phyloP scores from a whole-genome alignment of 2,329 filamentous ascomycete genomes.

The Penicillium sp. region DNA sequence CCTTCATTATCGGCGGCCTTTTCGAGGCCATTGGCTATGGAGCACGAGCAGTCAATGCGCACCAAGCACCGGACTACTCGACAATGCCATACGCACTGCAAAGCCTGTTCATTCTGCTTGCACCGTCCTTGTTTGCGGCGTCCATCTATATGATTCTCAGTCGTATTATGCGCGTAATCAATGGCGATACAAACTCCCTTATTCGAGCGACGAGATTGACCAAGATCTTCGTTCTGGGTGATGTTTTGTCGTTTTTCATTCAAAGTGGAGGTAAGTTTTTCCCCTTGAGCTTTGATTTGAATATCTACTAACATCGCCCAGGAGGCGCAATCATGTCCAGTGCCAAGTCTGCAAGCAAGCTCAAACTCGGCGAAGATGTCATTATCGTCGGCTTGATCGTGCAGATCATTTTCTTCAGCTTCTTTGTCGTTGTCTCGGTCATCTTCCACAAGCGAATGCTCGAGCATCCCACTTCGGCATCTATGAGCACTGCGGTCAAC shows the following conservation, averaged over 20 bases:
- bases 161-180: constrained; percentile 24
- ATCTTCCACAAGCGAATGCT: constrained; percentile 26
- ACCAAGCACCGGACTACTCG: constrained; percentile 3
- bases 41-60: constrained; percentile 10
- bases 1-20: background rate
- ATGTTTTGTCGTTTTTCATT: constrained; percentile 30
- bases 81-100: constrained; percentile 24
- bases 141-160: constrained; percentile 32
- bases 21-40: constrained; percentile 9
- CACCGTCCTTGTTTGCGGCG: constrained; percentile 34
- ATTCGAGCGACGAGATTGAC: constrained; percentile 28
- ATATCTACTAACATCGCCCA: constrained; percentile 28
- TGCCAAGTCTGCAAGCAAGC: too few species aligned
- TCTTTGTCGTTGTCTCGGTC: constrained; percentile 23
- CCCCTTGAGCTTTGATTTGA: constrained; percentile 22
- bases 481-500: constrained; percentile 18
- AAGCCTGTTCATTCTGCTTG: constrained; percentile 26
- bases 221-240: constrained; percentile 28
- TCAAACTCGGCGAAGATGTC: constrained; percentile 20
- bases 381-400: constrained; percentile 29
- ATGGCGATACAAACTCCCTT: constrained; percentile 24
- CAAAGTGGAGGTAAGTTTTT: constrained; percentile 24
- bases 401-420: constrained; percentile 28
- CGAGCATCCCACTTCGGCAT: constrained; percentile 24
- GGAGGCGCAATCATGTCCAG: constrained; percentile 4